These are phyloP conservation scores for Hypoxylon sp. DNA, from an alignment of 2,329 filamentous ascomycete species.

Conservation along the genomic window DNA sequence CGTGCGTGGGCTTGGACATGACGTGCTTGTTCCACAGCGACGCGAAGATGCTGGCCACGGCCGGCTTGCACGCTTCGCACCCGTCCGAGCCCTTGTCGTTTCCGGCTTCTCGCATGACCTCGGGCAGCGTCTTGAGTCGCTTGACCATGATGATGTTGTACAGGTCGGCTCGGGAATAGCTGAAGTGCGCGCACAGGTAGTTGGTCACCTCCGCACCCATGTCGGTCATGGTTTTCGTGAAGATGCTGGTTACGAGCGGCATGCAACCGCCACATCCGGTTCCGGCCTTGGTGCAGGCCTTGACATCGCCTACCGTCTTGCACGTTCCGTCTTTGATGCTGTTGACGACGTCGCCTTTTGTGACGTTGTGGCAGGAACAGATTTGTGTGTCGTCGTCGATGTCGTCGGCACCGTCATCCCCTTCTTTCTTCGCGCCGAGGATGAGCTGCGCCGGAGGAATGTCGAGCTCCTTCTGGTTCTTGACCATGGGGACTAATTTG, in stretches of 20 bases:
- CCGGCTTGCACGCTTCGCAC: slow-evolving; percentile 88
- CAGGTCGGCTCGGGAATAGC: slow-evolving; percentile 84
- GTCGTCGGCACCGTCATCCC: slow-evolving; percentile 78
- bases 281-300: slow-evolving; percentile 89
- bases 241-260: slow-evolving; percentile 87
- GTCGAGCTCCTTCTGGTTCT: slow-evolving; percentile 81
- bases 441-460: slow-evolving; percentile 84
- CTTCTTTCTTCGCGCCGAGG: slow-evolving; percentile 76
- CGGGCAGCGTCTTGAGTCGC: slow-evolving; percentile 73
- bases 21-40: slow-evolving; percentile 86
- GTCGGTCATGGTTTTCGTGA: slow-evolving; percentile 85
- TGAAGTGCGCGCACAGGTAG: slow-evolving; percentile 84
- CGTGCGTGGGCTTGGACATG: slow-evolving; percentile 73
- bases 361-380: slow-evolving; percentile 93
- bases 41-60: slow-evolving; percentile 80
- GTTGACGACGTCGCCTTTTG: slow-evolving; percentile 79
- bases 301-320: slow-evolving; percentile 83
- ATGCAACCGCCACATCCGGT: slow-evolving; percentile 92
- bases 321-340: slow-evolving; percentile 80
- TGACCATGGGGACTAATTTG: slow-evolving; percentile 87
- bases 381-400: slow-evolving; percentile 87
- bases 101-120: slow-evolving; percentile 82
- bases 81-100: slow-evolving; percentile 76
- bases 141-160: slow-evolving; percentile 90
- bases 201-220: slow-evolving; percentile 91